Percentiles rank a stretch among this genome's conserved stretches.
Evolutionary conservation across 345 rosid species (phyloP).

Genomic region (Gossypium ekmanianum): DNA sequence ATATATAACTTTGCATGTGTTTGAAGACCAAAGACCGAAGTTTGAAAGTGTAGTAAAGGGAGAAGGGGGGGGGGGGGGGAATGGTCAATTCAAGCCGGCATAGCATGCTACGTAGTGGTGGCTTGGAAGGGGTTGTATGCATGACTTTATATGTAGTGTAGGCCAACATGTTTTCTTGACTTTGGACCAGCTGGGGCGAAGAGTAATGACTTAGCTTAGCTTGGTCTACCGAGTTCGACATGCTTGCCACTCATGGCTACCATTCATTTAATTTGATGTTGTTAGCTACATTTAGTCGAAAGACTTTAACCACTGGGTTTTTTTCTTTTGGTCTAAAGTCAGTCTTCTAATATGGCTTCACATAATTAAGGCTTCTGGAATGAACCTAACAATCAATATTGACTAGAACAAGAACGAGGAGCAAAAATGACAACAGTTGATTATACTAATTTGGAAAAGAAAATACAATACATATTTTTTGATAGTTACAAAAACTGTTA

Average conservation of each 20-base stretch:
- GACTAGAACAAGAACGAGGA: no score
- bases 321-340: no score
- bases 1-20: not conserved
- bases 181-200: not conserved
- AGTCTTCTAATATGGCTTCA: no score
- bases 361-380: no score
- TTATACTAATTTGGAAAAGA: no score
- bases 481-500: no score
- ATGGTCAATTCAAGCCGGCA: not conserved
- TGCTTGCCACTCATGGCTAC: not conserved
- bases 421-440: no score
- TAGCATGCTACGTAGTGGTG: not conserved
- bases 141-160: not conserved
- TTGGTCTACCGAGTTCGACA: not conserved
- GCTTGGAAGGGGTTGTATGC: not conserved
- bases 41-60: not conserved
- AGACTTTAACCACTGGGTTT: no score
- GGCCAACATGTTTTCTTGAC: not conserved
- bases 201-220: not conserved
- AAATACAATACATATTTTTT: no score
- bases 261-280: not conserved
- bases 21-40: not conserved
- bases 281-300: not conserved
- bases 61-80: not conserved
- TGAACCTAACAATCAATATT: no score